These are phyloP conservation scores for Debaryomyces singareniensis DNA, from an alignment of 1,139 yeast species.

Conservation along the genomic window DNA sequence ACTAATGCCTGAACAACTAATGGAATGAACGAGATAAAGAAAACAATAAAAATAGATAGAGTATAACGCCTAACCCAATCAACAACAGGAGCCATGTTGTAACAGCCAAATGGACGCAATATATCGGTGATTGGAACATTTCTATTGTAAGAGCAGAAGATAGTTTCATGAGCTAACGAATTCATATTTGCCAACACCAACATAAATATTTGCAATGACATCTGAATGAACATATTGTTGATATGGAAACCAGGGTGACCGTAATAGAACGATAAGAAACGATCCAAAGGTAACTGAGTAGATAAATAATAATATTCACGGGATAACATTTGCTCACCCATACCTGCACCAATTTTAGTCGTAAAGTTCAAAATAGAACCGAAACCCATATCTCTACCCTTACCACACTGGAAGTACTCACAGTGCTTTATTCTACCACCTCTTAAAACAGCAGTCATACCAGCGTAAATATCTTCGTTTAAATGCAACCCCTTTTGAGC, in stretches of 20 bases:
- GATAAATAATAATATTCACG: conserved; percentile 97
- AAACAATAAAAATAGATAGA: conserved; percentile 94
- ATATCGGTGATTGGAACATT: conserved; percentile 84
- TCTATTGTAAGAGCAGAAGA: conserved; percentile 76
- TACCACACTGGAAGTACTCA: conserved; percentile 99
- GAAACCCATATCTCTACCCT: conserved; percentile 99
- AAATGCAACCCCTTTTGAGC: conserved; percentile 98
- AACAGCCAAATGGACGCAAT: conserved; percentile 86
- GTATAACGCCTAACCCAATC: conserved; percentile 98
- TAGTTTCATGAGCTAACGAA: conserved; percentile 84
- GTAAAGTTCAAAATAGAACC: conserved; percentile 98
- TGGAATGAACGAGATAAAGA: conserved; percentile 95
- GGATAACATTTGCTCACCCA: conserved; percentile 99
- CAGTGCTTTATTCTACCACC: conserved; percentile 99
- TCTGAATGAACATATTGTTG: conserved; percentile 90
- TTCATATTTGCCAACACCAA: conserved; percentile 88
- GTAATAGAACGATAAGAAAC: conserved; percentile 95
- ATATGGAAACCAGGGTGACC: conserved; percentile 99
- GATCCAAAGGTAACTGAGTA: conserved; percentile 93
- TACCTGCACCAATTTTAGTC: conserved; percentile 99
- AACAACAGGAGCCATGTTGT: conserved; percentile 81
- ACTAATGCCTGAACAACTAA: conserved; percentile 93
- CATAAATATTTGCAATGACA: conserved; percentile 90
- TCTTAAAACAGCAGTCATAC: conserved; percentile 95
- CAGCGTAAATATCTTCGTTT: conserved; percentile 99